Evolutionary conservation across 352 stramenopile genomes (phyloP).

Genomic region (Phytophthora pinifolia): DNA sequence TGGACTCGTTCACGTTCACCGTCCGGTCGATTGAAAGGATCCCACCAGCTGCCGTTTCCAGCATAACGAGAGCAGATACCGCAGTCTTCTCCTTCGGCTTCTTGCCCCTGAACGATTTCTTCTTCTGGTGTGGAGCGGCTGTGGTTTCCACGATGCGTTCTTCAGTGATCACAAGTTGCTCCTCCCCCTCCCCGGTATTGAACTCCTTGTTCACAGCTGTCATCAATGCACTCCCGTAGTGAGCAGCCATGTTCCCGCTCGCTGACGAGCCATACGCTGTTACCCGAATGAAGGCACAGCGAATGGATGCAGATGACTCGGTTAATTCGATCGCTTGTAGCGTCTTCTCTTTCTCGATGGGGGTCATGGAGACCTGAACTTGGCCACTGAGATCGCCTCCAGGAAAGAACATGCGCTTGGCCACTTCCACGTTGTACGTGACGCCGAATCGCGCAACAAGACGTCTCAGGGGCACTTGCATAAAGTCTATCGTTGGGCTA

Average conservation of each 20-base stretch:
- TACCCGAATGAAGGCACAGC: slow-evolving; percentile 38
- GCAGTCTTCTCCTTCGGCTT: slow-evolving; percentile 31
- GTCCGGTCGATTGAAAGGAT: slow-evolving; percentile 50
- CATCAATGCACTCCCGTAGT: slow-evolving; percentile 39
- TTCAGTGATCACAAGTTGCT: slow-evolving; percentile 10
- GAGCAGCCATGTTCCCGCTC: slow-evolving; percentile 37
- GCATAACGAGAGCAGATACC: slow-evolving; percentile 41
- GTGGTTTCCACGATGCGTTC: slow-evolving; percentile 41
- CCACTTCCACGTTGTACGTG: slow-evolving; percentile 30
- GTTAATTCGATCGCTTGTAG: slow-evolving; percentile 45
- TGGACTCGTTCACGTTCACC: slow-evolving; percentile 14
- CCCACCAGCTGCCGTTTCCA: slow-evolving; percentile 43
- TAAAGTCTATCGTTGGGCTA: slow-evolving; percentile 67
- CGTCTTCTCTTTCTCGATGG: slow-evolving; percentile 18
- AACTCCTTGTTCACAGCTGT: slow-evolving; percentile 24
- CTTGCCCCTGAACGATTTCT: slow-evolving; percentile 11
- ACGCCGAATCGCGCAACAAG: slow-evolving; percentile 54
- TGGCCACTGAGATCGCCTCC: slow-evolving; percentile 34
- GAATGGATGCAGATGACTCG: slow-evolving; percentile 29
- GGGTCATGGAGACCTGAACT: slow-evolving; percentile 32
- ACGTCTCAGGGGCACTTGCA: slow-evolving; percentile 39
- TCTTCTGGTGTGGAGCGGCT: slow-evolving; percentile 6
- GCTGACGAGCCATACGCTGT: slow-evolving; percentile 44
- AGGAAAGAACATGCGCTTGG: slow-evolving; percentile 55
- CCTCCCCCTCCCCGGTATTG: not conserved